Evolutionary conservation across 441 rosid species (phyloP).

Genomic region (Aquilaria agallochum): DNA sequence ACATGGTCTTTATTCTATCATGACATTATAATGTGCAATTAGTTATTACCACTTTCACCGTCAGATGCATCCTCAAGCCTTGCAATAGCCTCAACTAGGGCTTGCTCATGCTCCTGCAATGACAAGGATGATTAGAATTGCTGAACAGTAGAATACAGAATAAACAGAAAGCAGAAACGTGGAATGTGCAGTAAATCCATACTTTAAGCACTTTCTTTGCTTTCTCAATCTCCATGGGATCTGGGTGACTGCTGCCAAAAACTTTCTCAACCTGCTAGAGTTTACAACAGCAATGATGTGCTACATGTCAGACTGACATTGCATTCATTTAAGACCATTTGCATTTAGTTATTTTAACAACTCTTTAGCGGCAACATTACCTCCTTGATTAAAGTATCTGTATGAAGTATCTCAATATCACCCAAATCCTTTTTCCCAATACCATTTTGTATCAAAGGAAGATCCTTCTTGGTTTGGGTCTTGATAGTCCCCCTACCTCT

Average conservation of each 20-base stretch:
- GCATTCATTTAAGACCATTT: background rate
- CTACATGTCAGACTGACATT: no score
- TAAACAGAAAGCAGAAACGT: background rate
- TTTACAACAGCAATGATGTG: background rate
- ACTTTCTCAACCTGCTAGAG: slow-evolving; percentile 85
- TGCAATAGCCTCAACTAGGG: slow-evolving; percentile 84
- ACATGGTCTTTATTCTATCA: slow-evolving; percentile 20
- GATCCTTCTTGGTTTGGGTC: slow-evolving; percentile 50
- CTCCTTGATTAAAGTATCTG: slow-evolving; percentile 88
- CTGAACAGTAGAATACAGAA: background rate
- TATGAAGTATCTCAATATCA: slow-evolving; percentile 87
- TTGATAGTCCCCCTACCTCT: slow-evolving; percentile 79
- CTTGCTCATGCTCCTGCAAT: slow-evolving; percentile 90
- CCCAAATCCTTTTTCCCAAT: slow-evolving; percentile 71
- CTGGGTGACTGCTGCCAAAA: slow-evolving; percentile 66
- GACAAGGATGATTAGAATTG: slow-evolving; percentile 11
- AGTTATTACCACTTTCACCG: slow-evolving; percentile 97
- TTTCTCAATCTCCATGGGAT: slow-evolving; percentile 77
- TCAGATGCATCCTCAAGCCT: slow-evolving; percentile 97
- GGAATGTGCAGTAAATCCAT: slow-evolving; percentile 18
- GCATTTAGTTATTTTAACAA: slow-evolving; percentile 1
- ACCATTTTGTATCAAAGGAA: slow-evolving; percentile 66
- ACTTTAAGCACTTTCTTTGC: slow-evolving; percentile 89
- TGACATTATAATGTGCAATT: slow-evolving; percentile 42
- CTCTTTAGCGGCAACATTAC: slow-evolving; percentile 30